Evolutionary conservation across 495 filamentous ascomycete genomes (phyloP), one percentile per base, ranked within the genome.

Genomic region (Friedmanniomyces simplex): DNA sequence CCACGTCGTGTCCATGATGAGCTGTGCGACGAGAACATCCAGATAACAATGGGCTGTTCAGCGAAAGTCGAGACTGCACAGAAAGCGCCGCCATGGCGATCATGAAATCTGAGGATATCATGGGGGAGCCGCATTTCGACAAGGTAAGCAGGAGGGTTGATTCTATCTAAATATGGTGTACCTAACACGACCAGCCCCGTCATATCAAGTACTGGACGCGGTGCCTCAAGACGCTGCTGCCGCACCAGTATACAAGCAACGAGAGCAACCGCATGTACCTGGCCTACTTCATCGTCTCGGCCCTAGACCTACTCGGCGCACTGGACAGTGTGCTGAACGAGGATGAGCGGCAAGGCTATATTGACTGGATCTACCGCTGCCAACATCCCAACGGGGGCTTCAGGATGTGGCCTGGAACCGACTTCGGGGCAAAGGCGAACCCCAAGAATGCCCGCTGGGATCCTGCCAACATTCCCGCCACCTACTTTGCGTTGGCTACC

Each of bases 181-280:
- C 32, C 46, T n/a, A 30, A 20, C n/a, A 10, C 18, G 10, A 14
- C 4, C 34, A 63, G 61, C 16, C 51, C 7, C 61, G 61, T 25
- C 93, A 98, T 70, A 75, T 91, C 66, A 88, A 85, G 67, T 98
- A 96, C 77, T 97, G 91, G 85, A 81, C 88, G 59, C 83, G 90
- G 67, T 95, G 90, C 62, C 79, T 91, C 43, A 88, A 85, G 64
- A 84, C 89, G 36, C 77, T 82, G 48, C 82, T 98, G 4, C 93
- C 93, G 1, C 75, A 78, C 52, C 76, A 80, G 58, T 97, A 97
- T 75, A 89, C 83, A 42, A 77, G 80, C 65, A 91, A 84, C 68
- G 93, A 98, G 71, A 86, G 86, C 52, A 89, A 87, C 69, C 90
- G 93, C 61, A 85, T 96, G 70, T 85, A 84, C 1, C 80, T 97